Base-by-base conservation (phyloP, 306 rosid species). In the Acacia acuminata region DNA sequence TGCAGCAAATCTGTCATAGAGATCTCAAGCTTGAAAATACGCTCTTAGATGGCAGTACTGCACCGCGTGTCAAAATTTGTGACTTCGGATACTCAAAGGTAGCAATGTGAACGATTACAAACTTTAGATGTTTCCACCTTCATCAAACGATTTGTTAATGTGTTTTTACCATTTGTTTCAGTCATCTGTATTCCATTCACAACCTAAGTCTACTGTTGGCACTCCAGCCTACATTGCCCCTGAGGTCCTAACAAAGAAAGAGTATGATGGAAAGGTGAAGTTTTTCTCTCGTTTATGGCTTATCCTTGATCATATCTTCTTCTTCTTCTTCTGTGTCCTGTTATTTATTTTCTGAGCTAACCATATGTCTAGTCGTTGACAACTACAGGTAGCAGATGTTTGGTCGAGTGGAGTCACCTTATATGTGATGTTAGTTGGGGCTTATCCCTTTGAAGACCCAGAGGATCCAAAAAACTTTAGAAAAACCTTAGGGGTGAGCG, bases 341-440 rank as follows among this genome's bases (percentile, higher is more conserved):
- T 79, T 70, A 5, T 36, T 43, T 61, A 42, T 47, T 60, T 69
- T 17, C 32, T 24, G 45, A 51, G 81, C 48, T 76, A 63, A 73
- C 76, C 61, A 55, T 67, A 13, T 11, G 38, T 74, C 4, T 67
- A 71, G 72, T 78, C 71, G 27, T 66, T 47, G 72, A 42, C 75
- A 55, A 78, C 58, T 80, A 79, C 79, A 94, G 98, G 85, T 92
- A 85, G 94, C 98, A 84, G 98, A 94, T 86, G 96, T 94, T 85
- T 94, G 98, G 97, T 94, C 98, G 64, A 92, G 98, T 85, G 98
- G 98, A 63, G 98, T 94, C 79, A 92, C 98, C 79, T 87, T 94
- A 80, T 92, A 85, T 75, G 98, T 94, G 84, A 94, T 94, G 98
- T 79, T 92, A 71, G 86, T 86, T n/a, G 98, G 98, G 43, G 89